Evolutionary conservation across 495 filamentous ascomycete genomes (phyloP).

Genomic region (Daldinia bambusicola): DNA sequence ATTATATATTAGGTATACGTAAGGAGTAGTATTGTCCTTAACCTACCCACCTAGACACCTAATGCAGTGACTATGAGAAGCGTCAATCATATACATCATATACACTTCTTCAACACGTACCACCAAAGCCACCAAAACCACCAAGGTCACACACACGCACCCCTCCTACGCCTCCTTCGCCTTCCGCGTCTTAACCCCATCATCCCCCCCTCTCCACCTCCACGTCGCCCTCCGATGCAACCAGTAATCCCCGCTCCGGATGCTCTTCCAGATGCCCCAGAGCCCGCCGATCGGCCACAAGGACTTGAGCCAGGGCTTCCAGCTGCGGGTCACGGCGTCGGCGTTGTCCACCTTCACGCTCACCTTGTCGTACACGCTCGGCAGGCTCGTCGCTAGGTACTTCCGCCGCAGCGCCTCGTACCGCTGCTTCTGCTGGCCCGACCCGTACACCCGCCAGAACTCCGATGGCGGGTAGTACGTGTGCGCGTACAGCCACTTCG

Average conservation of each 20-base stretch:
- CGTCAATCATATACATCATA: too few species aligned
- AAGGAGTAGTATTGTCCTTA: neutral
- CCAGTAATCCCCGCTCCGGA: constrained; percentile 65
- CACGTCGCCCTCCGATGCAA: constrained; percentile 62
- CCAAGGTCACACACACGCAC: too few species aligned
- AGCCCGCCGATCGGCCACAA: constrained; percentile 64
- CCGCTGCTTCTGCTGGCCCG: constrained; percentile 50
- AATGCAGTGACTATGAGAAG: too few species aligned
- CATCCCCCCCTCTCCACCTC: constrained; percentile 58
- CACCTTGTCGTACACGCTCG: constrained; percentile 68
- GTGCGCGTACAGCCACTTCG: constrained; percentile 71
- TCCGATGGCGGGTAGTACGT: constrained; percentile 66
- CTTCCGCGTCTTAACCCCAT: constrained; percentile 28
- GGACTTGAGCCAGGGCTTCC: constrained; percentile 53
- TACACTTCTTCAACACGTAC: neutral
- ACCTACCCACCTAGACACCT: too few species aligned
- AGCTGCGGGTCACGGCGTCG: constrained; percentile 29
- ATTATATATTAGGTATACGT: neutral
- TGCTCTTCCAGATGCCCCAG: constrained; percentile 66
- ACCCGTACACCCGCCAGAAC: constrained; percentile 67
- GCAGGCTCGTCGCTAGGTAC: constrained; percentile 62
- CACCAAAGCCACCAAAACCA: too few species aligned
- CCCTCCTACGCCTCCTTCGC: constrained; percentile 16
- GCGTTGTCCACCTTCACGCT: constrained; percentile 53
- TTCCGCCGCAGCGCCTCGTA: constrained; percentile 64